Evolutionary conservation across 148 eudicot species (phyloP).

Genomic region (Fallopia convolvulus): DNA sequence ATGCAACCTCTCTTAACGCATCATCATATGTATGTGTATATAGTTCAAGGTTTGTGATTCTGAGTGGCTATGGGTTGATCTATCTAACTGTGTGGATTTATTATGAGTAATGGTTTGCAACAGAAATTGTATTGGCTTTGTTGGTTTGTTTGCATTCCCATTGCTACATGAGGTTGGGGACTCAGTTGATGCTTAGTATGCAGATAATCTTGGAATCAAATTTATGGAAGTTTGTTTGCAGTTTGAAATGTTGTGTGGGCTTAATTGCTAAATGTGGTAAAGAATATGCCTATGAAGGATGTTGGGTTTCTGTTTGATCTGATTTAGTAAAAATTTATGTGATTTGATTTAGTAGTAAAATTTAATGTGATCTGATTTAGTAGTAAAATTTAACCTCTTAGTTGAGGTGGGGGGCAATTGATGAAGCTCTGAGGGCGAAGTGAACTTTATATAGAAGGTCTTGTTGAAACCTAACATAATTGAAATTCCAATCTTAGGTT

Average conservation of each 20-base stretch:
- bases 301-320: background rate
- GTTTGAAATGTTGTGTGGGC: background rate
- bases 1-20: background rate
- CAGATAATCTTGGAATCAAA: background rate
- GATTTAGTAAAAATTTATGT: background rate
- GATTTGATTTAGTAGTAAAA: background rate
- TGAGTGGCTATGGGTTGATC: background rate
- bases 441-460: background rate
- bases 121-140: conserved; percentile 1
- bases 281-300: background rate
- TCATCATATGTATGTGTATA: background rate
- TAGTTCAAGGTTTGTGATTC: background rate
- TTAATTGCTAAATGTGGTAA: background rate
- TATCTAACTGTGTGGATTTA: background rate
- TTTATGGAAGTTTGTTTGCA: background rate
- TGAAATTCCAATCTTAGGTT: background rate
- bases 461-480: background rate
- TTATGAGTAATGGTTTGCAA: background rate
- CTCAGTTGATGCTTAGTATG: background rate
- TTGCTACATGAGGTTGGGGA: background rate
- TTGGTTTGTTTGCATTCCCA: background rate
- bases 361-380: background rate
- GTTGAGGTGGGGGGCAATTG: background rate
- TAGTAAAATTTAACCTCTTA: background rate
- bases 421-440: background rate